Conservation (phyloP, 2,329 filamentous ascomycete species). For the Trichoderma hamatum region DNA sequence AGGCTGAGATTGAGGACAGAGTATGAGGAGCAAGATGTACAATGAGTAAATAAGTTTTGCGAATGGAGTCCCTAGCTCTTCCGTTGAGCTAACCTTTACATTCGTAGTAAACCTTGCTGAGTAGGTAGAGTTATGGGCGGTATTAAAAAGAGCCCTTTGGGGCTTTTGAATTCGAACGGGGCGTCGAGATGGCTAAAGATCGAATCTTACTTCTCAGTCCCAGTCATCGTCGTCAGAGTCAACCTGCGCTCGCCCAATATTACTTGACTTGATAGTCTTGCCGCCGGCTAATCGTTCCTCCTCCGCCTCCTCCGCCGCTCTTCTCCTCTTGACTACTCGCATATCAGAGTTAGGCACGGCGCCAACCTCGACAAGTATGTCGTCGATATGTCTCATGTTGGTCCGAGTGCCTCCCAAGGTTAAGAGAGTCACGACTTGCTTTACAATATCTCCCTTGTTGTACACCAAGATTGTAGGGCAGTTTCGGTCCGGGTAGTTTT, state of each 20-base stretch:
- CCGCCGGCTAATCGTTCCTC: slow-evolving; percentile 57
- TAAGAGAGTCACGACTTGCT: slow-evolving; percentile 86
- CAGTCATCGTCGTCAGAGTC: slow-evolving; percentile 59
- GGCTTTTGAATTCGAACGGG: neutral
- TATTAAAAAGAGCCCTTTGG: neutral
- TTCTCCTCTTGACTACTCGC: slow-evolving; percentile 67
- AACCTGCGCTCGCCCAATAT: slow-evolving; percentile 48
- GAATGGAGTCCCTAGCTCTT: neutral
- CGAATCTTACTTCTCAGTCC: slow-evolving; percentile 50
- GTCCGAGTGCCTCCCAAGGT: slow-evolving; percentile 75
- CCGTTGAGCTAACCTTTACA: neutral
- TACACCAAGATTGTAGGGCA: slow-evolving; percentile 94
- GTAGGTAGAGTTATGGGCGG: neutral
- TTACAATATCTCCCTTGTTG: slow-evolving; percentile 87
- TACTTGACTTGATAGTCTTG: slow-evolving; percentile 57
- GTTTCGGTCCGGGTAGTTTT: slow-evolving; percentile 93
- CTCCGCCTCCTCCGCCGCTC: slow-evolving; percentile 62
- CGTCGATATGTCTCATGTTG: slow-evolving; percentile 75
- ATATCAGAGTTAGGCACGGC: slow-evolving; percentile 79
- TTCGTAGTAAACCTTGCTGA: neutral
- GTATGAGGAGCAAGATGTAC: neutral
- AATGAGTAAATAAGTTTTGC: neutral
- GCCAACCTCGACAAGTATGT: slow-evolving; percentile 78
- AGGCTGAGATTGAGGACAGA: neutral
- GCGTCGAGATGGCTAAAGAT: neutral